phyloP scores from a whole-genome alignment of 2,329 filamentous ascomycete species.

The Fusarium hostae region DNA sequence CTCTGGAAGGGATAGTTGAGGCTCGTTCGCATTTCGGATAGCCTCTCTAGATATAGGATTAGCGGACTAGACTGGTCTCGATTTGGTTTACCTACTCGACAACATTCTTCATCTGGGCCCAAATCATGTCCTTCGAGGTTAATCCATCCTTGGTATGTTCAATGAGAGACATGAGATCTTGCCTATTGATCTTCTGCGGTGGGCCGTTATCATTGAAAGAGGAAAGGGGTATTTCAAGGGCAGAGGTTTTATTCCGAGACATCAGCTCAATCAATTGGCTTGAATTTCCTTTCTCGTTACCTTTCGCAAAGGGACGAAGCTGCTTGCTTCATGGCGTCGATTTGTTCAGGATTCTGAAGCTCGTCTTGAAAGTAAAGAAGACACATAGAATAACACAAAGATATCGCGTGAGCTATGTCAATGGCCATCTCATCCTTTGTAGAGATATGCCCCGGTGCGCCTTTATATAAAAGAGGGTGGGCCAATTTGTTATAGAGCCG shows the following conservation, averaged over 20 bases:
- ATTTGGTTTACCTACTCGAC: background rate
- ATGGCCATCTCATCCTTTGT: no score
- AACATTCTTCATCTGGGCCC: background rate
- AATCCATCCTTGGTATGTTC: background rate
- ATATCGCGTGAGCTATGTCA: no score
- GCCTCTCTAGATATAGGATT: background rate
- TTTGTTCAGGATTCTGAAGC: no score
- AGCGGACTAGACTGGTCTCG: no score
- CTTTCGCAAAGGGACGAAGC: no score
- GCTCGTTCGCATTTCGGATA: background rate
- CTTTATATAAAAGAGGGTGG: background rate
- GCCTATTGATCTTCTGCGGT: background rate
- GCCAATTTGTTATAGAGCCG: background rate
- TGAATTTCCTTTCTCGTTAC: no score
- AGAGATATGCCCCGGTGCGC: background rate
- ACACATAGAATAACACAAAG: no score
- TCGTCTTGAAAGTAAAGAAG: no score
- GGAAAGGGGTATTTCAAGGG: background rate
- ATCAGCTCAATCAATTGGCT: no score
- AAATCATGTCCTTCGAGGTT: background rate
- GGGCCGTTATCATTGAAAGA: background rate
- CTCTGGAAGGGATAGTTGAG: background rate
- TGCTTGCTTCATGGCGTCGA: no score
- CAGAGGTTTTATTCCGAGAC: no score
- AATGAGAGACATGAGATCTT: background rate